Base-by-base conservation (phyloP, 371 early-diverging fungal species). In the Catenaria anguillulae region DNA sequence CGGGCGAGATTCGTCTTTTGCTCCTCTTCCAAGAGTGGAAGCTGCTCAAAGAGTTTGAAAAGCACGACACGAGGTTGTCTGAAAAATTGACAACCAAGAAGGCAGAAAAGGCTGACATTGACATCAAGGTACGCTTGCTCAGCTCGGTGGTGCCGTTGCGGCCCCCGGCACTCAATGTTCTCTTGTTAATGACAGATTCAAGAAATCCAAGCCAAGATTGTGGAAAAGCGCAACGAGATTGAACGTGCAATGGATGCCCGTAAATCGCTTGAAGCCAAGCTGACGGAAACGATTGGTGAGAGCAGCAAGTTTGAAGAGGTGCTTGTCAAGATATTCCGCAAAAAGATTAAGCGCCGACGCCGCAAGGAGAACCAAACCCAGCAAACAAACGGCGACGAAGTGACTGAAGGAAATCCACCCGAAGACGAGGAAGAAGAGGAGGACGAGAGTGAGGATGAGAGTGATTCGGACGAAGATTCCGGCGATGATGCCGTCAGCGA, bases 1-100 rank as follows among this genome's bases (percentile, higher is more conserved):
- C 70, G 13, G 78, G 74, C 1, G 76, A 80, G 42, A 76, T 80
- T 56, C 73, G 74, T 61, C 68, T 78, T 19, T 65, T 76, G 15
- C 64, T 80, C 15, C 71, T 80, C 0, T 77, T 73, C 65, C 55
- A 67, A 33, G 80, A 80, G 67, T 80, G 80, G 80, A 66, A 69
- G 5, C 67, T 79, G 33, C 67, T 80, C 29, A 80, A 80, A 65
- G 80, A 80, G 58, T 80, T 80, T 65, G 78, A 80, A 63, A 73
- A 75, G 67, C 63, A 70, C 61, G 80, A 80, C 66, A 73, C 71
- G 26, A 33, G n/a, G 0, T 62, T 78, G 24, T 74, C 72, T 2
- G 75, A 78, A 12, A 80, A 78, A 59, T 65, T 78, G 26, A 26
- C 55, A 15, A 36, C 48, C 33, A 78, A 77, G 65, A 61, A 62